These are phyloP conservation scores for Myrmaecium sp. DNA, from an alignment of 2,329 filamentous ascomycete genomes.

Conservation along the genomic window DNA sequence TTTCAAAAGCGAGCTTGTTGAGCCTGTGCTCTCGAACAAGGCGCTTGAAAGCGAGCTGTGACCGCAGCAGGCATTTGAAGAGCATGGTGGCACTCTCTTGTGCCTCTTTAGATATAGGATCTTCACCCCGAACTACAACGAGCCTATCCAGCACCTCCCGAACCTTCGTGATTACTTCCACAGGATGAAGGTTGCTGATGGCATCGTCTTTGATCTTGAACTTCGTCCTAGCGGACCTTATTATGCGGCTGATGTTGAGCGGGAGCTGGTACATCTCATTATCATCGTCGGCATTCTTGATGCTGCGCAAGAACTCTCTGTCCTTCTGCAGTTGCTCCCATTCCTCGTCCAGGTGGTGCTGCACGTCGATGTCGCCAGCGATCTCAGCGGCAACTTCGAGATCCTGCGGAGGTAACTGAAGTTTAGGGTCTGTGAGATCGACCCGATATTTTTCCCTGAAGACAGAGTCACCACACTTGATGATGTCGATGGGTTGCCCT, in stretches of 20 bases:
- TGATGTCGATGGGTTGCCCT: conserved; percentile 75
- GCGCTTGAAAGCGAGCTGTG: conserved; percentile 80
- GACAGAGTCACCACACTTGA: conserved; percentile 58
- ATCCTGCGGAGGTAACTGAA: conserved; percentile 47
- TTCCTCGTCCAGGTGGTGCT: conserved; percentile 74
- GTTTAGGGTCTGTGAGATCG: conserved; percentile 62
- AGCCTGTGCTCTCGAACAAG: conserved; percentile 72
- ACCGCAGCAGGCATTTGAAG: conserved; percentile 83
- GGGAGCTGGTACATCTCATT: conserved; percentile 82
- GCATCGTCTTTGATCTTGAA: conserved; percentile 78
- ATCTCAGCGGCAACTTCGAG: conserved; percentile 80
- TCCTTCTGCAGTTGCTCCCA: conserved; percentile 65
- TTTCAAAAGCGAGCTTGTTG: conserved; percentile 82
- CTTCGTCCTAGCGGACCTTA: conserved; percentile 75
- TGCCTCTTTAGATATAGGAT: conserved; percentile 68
- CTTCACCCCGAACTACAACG: conserved; percentile 70
- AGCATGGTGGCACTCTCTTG: conserved; percentile 77
- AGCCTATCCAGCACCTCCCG: conserved; percentile 58
- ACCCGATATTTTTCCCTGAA: conserved; percentile 73
- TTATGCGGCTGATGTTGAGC: conserved; percentile 78
- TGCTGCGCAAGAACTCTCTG: conserved; percentile 54
- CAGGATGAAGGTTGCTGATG: conserved; percentile 77
- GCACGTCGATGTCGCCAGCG: conserved; percentile 70
- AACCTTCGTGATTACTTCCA: conserved; percentile 70
- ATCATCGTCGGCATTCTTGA: conserved; percentile 51